Evolutionary conservation across 2,329 filamentous ascomycete genomes (phyloP).

Genomic region (Alternaria tenuissima): DNA sequence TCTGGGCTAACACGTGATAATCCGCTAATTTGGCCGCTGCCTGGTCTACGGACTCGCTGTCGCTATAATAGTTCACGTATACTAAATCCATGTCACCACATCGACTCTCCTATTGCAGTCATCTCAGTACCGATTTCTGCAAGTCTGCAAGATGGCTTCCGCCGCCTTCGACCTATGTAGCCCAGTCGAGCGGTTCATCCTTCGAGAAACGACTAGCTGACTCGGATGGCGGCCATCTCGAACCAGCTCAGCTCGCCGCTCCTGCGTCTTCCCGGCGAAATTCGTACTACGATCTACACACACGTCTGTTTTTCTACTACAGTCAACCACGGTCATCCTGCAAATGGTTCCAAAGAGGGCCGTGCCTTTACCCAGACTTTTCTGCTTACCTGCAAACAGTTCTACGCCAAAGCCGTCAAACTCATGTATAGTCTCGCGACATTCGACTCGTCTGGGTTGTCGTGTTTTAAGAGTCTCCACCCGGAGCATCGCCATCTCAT

Average conservation of each 20-base stretch:
- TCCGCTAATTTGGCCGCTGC: neutral
- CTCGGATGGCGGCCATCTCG: neutral
- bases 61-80: neutral
- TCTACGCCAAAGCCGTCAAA: neutral
- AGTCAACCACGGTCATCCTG: neutral
- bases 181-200: neutral
- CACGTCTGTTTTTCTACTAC: neutral
- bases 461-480: no score
- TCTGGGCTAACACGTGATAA: neutral
- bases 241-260: neutral
- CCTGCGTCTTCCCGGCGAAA: neutral
- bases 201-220: neutral
- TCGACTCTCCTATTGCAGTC: neutral
- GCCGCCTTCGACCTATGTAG: neutral
- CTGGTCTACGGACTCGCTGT: neutral
- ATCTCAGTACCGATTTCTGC: neutral
- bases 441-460: neutral
- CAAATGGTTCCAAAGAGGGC: accelerated
- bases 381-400: neutral
- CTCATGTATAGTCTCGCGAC: neutral
- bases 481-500: no score
- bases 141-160: neutral
- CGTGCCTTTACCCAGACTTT: neutral
- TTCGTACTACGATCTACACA: neutral
- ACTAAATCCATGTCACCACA: no score